Conservation (phyloP, 768 basidiomycete species). For the Pleurotus platypus region DNA sequence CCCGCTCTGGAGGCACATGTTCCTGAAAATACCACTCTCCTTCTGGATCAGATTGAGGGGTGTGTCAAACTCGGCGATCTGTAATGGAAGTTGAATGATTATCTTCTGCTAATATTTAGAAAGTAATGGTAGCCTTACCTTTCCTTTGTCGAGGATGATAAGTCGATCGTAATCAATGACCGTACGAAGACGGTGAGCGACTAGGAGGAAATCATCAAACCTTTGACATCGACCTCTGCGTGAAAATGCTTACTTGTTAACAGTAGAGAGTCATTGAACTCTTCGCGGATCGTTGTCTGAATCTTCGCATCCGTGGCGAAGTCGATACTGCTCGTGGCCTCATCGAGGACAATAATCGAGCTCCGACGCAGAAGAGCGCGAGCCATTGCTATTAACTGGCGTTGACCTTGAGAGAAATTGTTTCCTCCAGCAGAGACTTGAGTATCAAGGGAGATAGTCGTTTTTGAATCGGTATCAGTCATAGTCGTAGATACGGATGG, state of each 20-base stretch:
- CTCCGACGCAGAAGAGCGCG: constrained; percentile 71
- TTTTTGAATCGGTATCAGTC: constrained; percentile 57
- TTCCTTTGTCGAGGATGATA: constrained; percentile 75
- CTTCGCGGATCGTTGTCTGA: constrained; percentile 81
- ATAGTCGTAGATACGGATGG: constrained; percentile 38
- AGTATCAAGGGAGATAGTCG: constrained; percentile 63
- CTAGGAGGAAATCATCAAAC: constrained; percentile 22
- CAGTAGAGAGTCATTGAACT: constrained; percentile 73
- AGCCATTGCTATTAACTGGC: constrained; percentile 86
- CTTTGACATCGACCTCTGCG: not conserved
- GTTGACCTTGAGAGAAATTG: constrained; percentile 91
- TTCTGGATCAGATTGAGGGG: constrained; percentile 64
- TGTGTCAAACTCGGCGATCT: constrained; percentile 68
- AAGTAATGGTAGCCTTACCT: constrained; percentile 23
- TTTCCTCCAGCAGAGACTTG: constrained; percentile 82
- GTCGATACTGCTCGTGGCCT: constrained; percentile 85
- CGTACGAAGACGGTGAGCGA: constrained; percentile 73
- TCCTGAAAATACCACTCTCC: constrained; percentile 60
- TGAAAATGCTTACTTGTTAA: constrained; percentile 55
- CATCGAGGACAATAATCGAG: constrained; percentile 74
- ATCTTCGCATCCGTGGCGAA: constrained; percentile 90
- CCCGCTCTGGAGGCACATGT: constrained; percentile 71
- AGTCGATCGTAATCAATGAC: constrained; percentile 81
- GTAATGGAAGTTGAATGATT: not conserved
- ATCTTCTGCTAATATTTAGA: not conserved